Percentiles rank a stretch among this genome's conserved stretches.
These are phyloP conservation scores for Flaveria bidentis DNA, from an alignment of 129 eudicot species.

Conservation along the genomic window DNA sequence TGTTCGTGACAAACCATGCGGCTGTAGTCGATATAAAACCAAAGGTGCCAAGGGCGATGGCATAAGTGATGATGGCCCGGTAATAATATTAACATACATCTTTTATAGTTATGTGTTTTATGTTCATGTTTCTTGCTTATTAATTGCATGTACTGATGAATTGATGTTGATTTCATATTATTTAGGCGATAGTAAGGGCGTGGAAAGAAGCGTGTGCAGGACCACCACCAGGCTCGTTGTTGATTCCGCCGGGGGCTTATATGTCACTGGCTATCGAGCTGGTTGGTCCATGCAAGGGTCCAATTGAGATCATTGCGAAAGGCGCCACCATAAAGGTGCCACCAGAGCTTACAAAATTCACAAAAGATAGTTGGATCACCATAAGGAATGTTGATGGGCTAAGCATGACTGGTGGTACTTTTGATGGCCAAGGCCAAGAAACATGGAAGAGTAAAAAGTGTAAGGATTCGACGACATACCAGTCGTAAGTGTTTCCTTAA, in stretches of 20 bases:
- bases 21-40: conserved; percentile 26
- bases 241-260: conserved; percentile 42
- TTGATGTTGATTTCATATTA: too few relatives aligned
- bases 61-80: conserved; percentile 40
- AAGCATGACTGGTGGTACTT: conserved; percentile 45
- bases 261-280: conserved; percentile 22
- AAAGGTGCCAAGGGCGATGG: conserved; percentile 56
- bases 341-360: conserved; percentile 24
- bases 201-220: conserved; percentile 52
- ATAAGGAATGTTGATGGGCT: conserved; percentile 35
- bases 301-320: conserved; percentile 31
- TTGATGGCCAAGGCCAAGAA: conserved; percentile 55
- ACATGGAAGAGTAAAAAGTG: conserved; percentile 50
- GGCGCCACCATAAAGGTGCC: conserved; percentile 48
- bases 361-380: conserved; percentile 39
- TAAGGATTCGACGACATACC: conserved; percentile 13
- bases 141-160: neutral
- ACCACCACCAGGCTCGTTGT: conserved; percentile 32
- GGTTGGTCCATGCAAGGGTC: conserved; percentile 51
- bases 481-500: conserved; percentile 27
- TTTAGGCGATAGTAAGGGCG: conserved; percentile 45
- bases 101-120: neutral
- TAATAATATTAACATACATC: neutral
- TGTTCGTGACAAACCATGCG: conserved; percentile 20
- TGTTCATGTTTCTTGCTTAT: neutral